These are phyloP conservation scores for Ascocoryne sarcoides DNA, from an alignment of 2,329 filamentous ascomycete species.

Conservation along the genomic window DNA sequence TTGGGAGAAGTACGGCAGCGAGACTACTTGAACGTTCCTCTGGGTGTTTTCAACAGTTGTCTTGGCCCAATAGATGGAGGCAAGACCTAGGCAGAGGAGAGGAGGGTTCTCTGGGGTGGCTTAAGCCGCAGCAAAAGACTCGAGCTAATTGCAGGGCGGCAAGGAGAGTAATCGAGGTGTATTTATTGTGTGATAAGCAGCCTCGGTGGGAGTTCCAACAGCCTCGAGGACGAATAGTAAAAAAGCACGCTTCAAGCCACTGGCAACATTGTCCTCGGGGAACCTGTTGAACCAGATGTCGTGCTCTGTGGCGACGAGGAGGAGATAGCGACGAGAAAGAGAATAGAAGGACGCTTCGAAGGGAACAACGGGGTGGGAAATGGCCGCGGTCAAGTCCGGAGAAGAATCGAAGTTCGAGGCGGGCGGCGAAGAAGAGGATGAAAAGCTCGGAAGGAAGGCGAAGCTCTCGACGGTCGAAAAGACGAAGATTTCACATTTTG, in stretches of 20 bases:
- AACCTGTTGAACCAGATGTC: conserved; percentile 7
- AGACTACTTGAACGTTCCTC: conserved; percentile 12
- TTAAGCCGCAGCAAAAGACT: conserved; percentile 17
- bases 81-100: conserved; percentile 16
- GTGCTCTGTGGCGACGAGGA: conserved; percentile 2
- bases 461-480: too few species aligned
- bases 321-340: not conserved
- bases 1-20: conserved; percentile 13
- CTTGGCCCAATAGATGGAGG: conserved; percentile 17
- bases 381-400: too few species aligned
- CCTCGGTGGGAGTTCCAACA: conserved; percentile 19
- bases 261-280: conserved; percentile 18
- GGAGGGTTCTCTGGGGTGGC: conserved; percentile 18
- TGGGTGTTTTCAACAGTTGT: conserved; percentile 15
- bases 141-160: conserved; percentile 24
- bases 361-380: too few species aligned
- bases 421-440: too few species aligned
- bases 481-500: too few species aligned
- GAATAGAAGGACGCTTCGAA: not conserved
- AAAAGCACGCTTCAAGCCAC: conserved; percentile 20
- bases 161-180: conserved; percentile 18
- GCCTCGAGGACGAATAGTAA: conserved; percentile 19
- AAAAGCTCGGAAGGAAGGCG: too few species aligned
- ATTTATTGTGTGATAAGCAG: conserved; percentile 19
- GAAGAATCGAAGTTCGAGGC: too few species aligned